These are phyloP conservation scores for Aspergillus tubingensis DNA, from an alignment of 2,329 filamentous ascomycete species.

Conservation along the genomic window DNA sequence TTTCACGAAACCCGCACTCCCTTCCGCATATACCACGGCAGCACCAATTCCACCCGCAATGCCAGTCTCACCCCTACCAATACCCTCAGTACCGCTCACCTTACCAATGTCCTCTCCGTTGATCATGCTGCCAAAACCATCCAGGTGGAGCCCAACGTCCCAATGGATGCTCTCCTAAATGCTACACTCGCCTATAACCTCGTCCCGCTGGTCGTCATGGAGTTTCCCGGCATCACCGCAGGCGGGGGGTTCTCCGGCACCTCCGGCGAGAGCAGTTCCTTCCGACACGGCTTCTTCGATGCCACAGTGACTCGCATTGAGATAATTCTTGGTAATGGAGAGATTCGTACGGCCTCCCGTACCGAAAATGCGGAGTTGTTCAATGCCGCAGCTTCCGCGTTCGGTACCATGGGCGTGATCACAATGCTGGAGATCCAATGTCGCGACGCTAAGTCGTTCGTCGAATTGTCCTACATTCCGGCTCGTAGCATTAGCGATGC, in stretches of 20 bases:
- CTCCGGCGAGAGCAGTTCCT: conserved; percentile 67
- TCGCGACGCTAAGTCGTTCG: conserved; percentile 57
- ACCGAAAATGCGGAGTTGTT: conserved; percentile 58
- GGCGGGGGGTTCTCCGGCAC: conserved; percentile 69
- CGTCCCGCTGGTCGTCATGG: conserved; percentile 68
- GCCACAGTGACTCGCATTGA: conserved; percentile 63
- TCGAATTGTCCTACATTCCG: conserved; percentile 64
- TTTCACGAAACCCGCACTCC: conserved; percentile 57
- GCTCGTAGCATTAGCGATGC: conserved; percentile 53
- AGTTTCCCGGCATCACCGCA: conserved; percentile 69
- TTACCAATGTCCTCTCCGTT: conserved; percentile 64
- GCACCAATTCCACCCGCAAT: conserved; percentile 73
- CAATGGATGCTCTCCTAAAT: conserved; percentile 65
- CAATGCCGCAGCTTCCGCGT: conserved; percentile 59
- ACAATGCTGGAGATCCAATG: conserved; percentile 61
- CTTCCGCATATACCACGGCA: conserved; percentile 76
- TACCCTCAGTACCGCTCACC: conserved; percentile 66
- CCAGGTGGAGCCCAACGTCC: conserved; percentile 70
- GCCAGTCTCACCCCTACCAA: conserved; percentile 47
- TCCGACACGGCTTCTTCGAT: conserved; percentile 68
- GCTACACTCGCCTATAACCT: conserved; percentile 58
- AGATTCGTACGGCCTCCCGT: conserved; percentile 52
- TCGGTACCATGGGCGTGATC: conserved; percentile 63
- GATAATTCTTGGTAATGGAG: conserved; percentile 63
- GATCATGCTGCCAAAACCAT: conserved; percentile 56